These are phyloP conservation scores for Caloboletus inedulis DNA, from an alignment of 1,284 basidiomycete species.

Conservation along the genomic window DNA sequence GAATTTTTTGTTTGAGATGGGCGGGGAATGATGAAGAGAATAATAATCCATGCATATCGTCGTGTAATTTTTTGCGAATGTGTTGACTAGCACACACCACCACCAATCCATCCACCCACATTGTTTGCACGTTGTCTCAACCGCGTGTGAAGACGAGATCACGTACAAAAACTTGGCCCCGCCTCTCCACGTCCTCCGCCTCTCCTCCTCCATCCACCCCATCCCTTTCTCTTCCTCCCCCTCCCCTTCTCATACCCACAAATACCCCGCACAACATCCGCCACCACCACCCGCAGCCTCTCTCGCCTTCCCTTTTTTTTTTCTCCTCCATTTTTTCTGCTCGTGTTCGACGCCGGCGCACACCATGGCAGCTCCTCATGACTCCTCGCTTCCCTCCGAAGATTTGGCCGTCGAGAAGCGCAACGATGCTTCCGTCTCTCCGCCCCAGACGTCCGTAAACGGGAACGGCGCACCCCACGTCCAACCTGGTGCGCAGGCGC, in stretches of 20 bases:
- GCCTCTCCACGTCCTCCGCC: slow-evolving; percentile 20
- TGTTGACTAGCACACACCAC: neutral
- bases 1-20: slow-evolving; percentile 84
- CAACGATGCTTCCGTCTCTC: slow-evolving; percentile 14
- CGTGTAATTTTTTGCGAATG: slow-evolving; percentile 9
- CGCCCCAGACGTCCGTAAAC: slow-evolving; percentile 25
- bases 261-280: slow-evolving; percentile 12
- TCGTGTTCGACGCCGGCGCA: slow-evolving; percentile 2
- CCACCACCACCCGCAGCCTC: neutral
- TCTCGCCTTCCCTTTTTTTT: neutral
- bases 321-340: slow-evolving; percentile 2
- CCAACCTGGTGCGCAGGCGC: slow-evolving; percentile 32
- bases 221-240: slow-evolving; percentile 2
- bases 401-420: slow-evolving; percentile 23
- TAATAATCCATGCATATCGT: neutral
- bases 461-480: slow-evolving; percentile 23
- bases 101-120: slow-evolving; percentile 20
- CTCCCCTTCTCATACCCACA: slow-evolving; percentile 24
- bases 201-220: slow-evolving; percentile 18
- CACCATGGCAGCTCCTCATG: slow-evolving; percentile 26
- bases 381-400: slow-evolving; percentile 17
- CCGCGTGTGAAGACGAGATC: slow-evolving; percentile 34
- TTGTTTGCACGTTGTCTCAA: slow-evolving; percentile 29
- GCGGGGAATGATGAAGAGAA: slow-evolving; percentile 39
- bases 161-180: slow-evolving; percentile 33